A percentile compares a stretch with the other conserved stretches of the same genome.
These are phyloP conservation scores for Cucumis hystrix DNA, from an alignment of 306 rosid genomes.

Conservation along the genomic window DNA sequence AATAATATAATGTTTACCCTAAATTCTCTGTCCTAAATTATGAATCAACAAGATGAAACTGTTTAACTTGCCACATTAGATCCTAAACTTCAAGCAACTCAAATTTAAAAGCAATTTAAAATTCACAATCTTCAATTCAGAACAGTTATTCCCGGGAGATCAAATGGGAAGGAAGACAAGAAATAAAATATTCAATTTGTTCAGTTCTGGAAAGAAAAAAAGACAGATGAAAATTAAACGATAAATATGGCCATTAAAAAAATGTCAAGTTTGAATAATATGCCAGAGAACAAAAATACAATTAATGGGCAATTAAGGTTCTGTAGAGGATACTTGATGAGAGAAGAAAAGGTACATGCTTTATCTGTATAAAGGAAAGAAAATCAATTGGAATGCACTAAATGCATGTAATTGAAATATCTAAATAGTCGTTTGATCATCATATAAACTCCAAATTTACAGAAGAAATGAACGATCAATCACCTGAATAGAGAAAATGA, in stretches of 20 bases:
- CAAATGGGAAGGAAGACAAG: neutral
- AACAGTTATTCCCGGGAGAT: neutral
- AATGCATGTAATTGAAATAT: neutral
- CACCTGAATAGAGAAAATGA: slow-evolving; percentile 9
- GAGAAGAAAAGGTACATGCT: neutral
- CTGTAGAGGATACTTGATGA: neutral
- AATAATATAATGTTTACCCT: neutral
- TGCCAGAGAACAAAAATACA: neutral
- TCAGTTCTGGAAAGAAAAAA: neutral
- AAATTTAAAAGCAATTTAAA: neutral
- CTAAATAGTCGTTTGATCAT: neutral
- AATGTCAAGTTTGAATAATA: neutral
- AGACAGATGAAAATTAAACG: neutral
- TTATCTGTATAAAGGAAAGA: neutral
- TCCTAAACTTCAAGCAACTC: neutral
- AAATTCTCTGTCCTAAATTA: neutral
- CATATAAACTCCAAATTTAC: neutral
- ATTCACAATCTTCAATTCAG: neutral
- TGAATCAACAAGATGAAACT: neutral
- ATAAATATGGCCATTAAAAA: neutral
- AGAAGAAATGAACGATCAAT: neutral
- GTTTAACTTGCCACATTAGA: neutral
- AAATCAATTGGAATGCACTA: neutral
- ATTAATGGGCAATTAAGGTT: neutral
- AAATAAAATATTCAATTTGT: neutral